Evolutionary conservation across 1,139 yeast genomes (phyloP).

Genomic region (Geotrichum candidum): DNA sequence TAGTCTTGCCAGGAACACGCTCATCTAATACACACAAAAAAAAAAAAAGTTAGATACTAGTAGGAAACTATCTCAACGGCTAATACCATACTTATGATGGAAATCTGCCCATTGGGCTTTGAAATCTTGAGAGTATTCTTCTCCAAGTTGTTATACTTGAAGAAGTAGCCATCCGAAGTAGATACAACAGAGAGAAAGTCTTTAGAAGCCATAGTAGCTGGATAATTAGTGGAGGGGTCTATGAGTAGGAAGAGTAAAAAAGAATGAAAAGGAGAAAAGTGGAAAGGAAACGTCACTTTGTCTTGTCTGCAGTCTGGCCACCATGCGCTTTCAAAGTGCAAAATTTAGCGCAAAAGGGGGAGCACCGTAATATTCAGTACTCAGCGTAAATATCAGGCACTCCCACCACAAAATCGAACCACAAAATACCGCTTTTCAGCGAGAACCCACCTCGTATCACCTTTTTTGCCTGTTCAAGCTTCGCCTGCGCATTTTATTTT

Average conservation of each 20-base stretch:
- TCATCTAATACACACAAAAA: neutral
- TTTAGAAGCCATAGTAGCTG: neutral
- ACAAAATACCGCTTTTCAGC: neutral
- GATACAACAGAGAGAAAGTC: constrained; percentile 13
- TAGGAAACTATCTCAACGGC: neutral
- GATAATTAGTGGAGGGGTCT: neutral
- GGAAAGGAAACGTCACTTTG: neutral
- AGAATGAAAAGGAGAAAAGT: neutral
- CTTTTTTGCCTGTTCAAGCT: too few relatives aligned
- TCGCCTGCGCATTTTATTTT: too few relatives aligned
- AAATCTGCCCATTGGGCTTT: constrained; percentile 7
- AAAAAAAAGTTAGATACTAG: neutral
- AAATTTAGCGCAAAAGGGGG: neutral
- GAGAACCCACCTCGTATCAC: neutral
- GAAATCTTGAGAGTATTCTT: constrained; percentile 11
- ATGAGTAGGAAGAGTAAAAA: neutral
- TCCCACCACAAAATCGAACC: neutral
- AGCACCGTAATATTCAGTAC: neutral
- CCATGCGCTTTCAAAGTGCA: neutral
- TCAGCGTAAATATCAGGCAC: neutral
- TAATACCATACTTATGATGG: constrained; percentile 13
- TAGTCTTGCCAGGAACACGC: constrained; percentile 21
- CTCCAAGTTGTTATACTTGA: neutral
- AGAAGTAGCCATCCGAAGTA: constrained; percentile 15
- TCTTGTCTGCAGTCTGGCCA: neutral